phyloP scores from a whole-genome alignment of 352 stramenopile genomes.

The Pythium scleroteichum region DNA sequence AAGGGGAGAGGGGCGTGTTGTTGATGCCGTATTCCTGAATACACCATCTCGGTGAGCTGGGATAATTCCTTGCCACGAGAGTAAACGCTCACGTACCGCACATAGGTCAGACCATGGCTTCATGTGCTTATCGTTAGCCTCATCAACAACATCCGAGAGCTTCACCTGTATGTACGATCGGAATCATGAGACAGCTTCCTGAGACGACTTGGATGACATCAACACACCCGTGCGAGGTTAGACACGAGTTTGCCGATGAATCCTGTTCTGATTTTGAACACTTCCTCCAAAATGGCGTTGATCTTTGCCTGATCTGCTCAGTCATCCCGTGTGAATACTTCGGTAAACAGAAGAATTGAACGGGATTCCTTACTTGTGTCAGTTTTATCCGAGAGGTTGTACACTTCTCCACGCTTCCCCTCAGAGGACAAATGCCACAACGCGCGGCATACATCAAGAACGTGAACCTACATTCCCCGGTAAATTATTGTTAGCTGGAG shows the following conservation, averaged over 20 bases:
- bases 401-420: constrained; percentile 59
- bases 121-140: constrained; percentile 91
- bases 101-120: constrained; percentile 86
- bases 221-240: constrained; percentile 62
- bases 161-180: constrained; percentile 37
- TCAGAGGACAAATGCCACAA: constrained; percentile 72
- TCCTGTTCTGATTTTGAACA: constrained; percentile 83
- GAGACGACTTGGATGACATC: neutral
- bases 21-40: constrained; percentile 67
- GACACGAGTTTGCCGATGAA: constrained; percentile 88
- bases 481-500: constrained; percentile 2
- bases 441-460: constrained; percentile 74
- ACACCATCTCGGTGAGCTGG: neutral
- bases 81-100: constrained; percentile 31
- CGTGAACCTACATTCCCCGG: constrained; percentile 54
- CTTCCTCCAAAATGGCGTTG: constrained; percentile 66
- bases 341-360: neutral
- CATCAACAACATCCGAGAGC: constrained; percentile 80
- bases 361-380: constrained; percentile 65
- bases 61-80: neutral
- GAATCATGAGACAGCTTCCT: neutral
- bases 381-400: constrained; percentile 87
- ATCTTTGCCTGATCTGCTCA: constrained; percentile 75
- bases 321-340: neutral
- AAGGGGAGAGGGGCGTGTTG: constrained; percentile 84